These are phyloP conservation scores for Mucor piriformis DNA, from an alignment of 371 early-diverging fungal species.

Conservation along the genomic window DNA sequence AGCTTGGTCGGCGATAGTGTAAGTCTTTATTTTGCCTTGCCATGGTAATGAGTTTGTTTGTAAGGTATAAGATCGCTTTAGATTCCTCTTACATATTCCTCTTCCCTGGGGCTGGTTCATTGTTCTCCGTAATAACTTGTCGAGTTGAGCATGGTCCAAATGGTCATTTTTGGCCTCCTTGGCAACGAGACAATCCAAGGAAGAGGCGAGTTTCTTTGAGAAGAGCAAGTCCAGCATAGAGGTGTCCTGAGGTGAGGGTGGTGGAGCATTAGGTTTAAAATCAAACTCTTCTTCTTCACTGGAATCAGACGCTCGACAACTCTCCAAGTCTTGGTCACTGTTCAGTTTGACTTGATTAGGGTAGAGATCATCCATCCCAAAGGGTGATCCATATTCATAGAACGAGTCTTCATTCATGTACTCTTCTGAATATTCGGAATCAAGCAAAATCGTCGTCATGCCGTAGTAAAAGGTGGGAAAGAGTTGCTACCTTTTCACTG, in stretches of 20 bases:
- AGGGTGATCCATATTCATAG: conserved; percentile 6
- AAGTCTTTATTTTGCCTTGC: conserved; percentile 12
- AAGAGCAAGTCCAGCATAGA: conserved; percentile 30
- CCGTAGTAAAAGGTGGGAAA: not conserved
- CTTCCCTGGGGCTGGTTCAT: conserved; percentile 2
- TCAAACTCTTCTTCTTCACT: conserved; percentile 25
- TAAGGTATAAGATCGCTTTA: not conserved
- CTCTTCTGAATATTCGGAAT: conserved; percentile 13
- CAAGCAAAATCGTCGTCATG: conserved; percentile 13
- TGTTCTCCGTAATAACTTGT: conserved; percentile 21
- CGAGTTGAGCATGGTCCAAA: conserved; percentile 22
- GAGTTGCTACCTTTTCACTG: not conserved
- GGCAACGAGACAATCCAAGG: conserved; percentile 8
- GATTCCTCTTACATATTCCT: conserved; percentile 4
- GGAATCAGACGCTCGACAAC: conserved; percentile 13
- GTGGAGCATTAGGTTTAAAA: conserved; percentile 25
- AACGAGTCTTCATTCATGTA: conserved; percentile 13
- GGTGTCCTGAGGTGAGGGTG: conserved; percentile 32
- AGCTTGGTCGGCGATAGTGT: conserved; percentile 13
- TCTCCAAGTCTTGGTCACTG: not conserved
- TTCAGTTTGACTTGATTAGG: not conserved
- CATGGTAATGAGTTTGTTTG: conserved; percentile 1
- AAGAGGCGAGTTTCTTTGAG: conserved; percentile 8
- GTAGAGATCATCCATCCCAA: conserved; percentile 5
- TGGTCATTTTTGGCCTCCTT: not conserved